Conservation (phyloP, 2,329 filamentous ascomycete genomes). For the Penicillium hordei region DNA sequence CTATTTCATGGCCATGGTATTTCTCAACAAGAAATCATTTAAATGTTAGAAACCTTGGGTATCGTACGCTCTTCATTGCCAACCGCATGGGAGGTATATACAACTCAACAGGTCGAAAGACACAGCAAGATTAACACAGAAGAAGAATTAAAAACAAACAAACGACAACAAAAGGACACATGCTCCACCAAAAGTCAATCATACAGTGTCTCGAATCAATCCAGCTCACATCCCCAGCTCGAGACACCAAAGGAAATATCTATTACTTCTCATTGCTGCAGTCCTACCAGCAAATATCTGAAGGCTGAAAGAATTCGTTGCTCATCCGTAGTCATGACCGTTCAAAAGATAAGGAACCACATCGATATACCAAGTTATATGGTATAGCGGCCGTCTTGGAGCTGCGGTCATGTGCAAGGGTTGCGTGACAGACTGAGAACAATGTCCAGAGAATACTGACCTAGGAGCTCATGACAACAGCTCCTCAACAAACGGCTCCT, state of each 20-base stretch:
- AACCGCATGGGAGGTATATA: conserved; percentile 41
- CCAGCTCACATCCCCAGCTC: conserved; percentile 13
- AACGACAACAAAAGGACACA: conserved; percentile 20
- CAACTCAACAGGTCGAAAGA: conserved; percentile 32
- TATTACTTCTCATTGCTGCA: conserved; percentile 17
- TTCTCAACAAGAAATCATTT: neutral
- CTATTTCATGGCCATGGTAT: neutral
- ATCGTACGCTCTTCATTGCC: conserved; percentile 42
- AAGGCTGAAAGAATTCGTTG: conserved; percentile 18
- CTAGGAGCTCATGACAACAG: conserved; percentile 1
- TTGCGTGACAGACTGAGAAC: neutral
- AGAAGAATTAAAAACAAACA: conserved; percentile 26
- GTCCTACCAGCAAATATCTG: conserved; percentile 14
- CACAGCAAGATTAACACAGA: conserved; percentile 25
- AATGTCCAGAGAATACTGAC: neutral
- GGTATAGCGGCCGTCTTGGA: conserved; percentile 3
- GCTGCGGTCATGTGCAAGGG: conserved; percentile 1
- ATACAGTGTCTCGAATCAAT: conserved; percentile 10
- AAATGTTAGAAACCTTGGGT: conserved; percentile 32
- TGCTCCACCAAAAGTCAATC: conserved; percentile 12
- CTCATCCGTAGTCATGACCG: conserved; percentile 13
- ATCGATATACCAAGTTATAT: conserved; percentile 13
- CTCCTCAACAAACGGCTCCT: conserved; percentile 6
- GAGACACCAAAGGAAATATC: conserved; percentile 13
- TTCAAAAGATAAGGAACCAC: conserved; percentile 4